These are phyloP conservation scores for Leccinum ochraceum DNA, from an alignment of 768 basidiomycete species.

Conservation along the genomic window DNA sequence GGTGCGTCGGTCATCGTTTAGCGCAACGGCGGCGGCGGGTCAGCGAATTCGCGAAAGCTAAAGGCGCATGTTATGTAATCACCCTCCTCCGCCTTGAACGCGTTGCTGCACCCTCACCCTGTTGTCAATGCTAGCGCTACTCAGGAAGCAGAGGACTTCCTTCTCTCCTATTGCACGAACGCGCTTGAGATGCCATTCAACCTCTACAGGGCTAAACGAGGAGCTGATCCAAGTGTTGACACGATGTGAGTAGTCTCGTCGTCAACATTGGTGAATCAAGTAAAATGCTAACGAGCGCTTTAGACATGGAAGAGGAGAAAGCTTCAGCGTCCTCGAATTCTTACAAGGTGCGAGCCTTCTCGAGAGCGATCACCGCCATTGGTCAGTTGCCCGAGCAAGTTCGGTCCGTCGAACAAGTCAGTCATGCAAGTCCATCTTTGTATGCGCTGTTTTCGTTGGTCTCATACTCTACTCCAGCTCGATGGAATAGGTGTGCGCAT, in stretches of 20 bases:
- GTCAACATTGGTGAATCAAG: not conserved
- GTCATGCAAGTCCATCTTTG: slow-evolving; percentile 20
- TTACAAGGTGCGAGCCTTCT: slow-evolving; percentile 54
- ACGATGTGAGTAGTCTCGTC: slow-evolving; percentile 38
- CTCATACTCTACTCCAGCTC: slow-evolving; percentile 27
- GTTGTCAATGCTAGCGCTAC: slow-evolving; percentile 24
- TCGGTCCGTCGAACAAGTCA: slow-evolving; percentile 43
- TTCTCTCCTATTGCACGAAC: slow-evolving; percentile 5
- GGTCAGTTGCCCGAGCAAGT: slow-evolving; percentile 43
- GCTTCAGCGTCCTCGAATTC: slow-evolving; percentile 36
- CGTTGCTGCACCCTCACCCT: not conserved
- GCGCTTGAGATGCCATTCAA: slow-evolving; percentile 21
- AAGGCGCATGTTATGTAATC: slow-evolving; percentile 32
- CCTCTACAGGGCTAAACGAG: slow-evolving; percentile 34
- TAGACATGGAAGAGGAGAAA: slow-evolving; percentile 48
- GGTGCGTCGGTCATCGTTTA: slow-evolving; percentile 32
- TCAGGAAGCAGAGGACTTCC: slow-evolving; percentile 5
- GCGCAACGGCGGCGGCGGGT: not conserved
- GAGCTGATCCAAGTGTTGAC: slow-evolving; percentile 42
- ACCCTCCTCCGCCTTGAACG: not conserved
- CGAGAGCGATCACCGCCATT: slow-evolving; percentile 47
- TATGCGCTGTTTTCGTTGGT: not conserved
- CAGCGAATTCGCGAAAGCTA: not conserved
- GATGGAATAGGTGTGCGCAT: slow-evolving; percentile 43
- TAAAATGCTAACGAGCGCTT: slow-evolving; percentile 1